Evolutionary conservation across 169 alveolate species (phyloP).

Genomic region (Cryptosporidium felis): DNA sequence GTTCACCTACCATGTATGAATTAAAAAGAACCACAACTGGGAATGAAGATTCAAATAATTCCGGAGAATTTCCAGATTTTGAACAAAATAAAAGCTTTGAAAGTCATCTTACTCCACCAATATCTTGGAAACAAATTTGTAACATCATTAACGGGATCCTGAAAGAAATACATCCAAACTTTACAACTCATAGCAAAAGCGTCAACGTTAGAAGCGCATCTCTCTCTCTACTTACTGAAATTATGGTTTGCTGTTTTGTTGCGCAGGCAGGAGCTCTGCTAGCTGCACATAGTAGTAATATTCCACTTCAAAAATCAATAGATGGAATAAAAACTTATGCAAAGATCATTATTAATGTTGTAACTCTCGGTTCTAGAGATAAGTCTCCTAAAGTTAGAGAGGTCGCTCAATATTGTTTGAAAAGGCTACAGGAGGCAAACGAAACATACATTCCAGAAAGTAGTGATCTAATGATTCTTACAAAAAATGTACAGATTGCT

Average conservation of each 20-base stretch:
- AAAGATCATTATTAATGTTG: conserved; percentile 11
- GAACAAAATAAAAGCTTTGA: not conserved
- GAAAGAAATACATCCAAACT: conserved; percentile 51
- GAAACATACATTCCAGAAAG: conserved; percentile 49
- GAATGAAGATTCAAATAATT: not conserved
- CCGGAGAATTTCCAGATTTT: not conserved
- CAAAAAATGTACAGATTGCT: not conserved
- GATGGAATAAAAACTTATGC: conserved; percentile 54
- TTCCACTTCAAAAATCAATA: conserved; percentile 43
- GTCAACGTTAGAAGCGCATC: conserved; percentile 59
- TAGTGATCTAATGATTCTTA: not conserved
- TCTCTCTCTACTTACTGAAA: conserved; percentile 47
- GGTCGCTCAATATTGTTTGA: conserved; percentile 62
- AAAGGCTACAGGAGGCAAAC: conserved; percentile 63
- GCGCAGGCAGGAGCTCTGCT: conserved; percentile 65
- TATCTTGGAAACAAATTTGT: conserved; percentile 55
- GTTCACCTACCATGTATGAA: conserved; percentile 59
- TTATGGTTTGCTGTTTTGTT: conserved; percentile 68
- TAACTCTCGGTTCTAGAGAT: conserved; percentile 41
- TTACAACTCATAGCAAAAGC: conserved; percentile 25
- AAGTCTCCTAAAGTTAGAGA: conserved; percentile 71
- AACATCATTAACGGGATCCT: conserved; percentile 10
- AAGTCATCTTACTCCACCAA: conserved; percentile 23
- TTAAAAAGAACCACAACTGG: not conserved
- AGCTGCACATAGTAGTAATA: conserved; percentile 49